phyloP scores from a whole-genome alignment of 2,329 filamentous ascomycete genomes.

The Pestalotiopsis sp. region DNA sequence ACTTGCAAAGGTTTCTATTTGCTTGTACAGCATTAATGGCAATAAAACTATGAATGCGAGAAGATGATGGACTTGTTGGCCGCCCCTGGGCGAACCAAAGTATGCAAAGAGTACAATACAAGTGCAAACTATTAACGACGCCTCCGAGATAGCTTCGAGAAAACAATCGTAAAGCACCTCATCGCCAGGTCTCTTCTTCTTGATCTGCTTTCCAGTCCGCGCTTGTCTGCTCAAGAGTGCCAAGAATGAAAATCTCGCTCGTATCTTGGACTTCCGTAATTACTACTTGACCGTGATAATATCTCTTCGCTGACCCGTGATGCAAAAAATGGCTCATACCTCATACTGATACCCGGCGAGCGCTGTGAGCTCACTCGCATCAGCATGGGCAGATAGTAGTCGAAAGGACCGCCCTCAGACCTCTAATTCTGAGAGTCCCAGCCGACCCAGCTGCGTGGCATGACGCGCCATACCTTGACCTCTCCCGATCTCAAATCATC shows the following conservation, averaged over 20 bases:
- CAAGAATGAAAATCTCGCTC: neutral
- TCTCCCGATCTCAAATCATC: slow-evolving; percentile 91
- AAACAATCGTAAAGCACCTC: neutral
- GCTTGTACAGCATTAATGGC: neutral
- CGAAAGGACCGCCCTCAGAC: slow-evolving; percentile 9
- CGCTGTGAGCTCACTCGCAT: slow-evolving; percentile 11
- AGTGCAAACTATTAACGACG: neutral
- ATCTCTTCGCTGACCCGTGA: neutral
- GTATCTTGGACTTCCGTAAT: slow-evolving; percentile 3
- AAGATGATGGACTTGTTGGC: neutral
- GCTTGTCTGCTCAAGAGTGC: neutral
- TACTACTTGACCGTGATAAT: neutral
- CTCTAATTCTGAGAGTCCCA: slow-evolving; percentile 57
- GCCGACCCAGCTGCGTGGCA: slow-evolving; percentile 89
- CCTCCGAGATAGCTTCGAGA: neutral
- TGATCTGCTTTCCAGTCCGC: neutral
- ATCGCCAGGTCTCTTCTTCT: neutral
- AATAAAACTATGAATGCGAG: slow-evolving; percentile 13
- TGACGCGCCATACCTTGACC: slow-evolving; percentile 96
- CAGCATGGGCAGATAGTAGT: slow-evolving; percentile 14
- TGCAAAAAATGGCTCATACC: neutral
- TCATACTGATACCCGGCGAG: slow-evolving; percentile 2
- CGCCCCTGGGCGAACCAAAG: neutral
- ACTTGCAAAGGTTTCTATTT: neutral
- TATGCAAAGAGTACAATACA: neutral